Conservation (phyloP, 208 protist species). For the Crithidia thermophila region DNA sequence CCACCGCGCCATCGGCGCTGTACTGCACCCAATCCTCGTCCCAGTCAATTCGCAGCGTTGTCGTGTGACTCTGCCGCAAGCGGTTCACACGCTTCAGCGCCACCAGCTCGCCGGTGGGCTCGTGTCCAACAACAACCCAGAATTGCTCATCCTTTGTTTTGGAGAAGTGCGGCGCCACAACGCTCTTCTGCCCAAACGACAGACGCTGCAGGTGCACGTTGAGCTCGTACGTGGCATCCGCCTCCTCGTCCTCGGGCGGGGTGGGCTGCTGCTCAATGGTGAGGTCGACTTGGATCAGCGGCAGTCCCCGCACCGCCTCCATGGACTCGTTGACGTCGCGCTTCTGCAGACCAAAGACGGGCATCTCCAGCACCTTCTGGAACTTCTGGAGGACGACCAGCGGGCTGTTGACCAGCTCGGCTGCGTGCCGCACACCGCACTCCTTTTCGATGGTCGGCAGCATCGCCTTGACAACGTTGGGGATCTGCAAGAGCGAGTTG, state of each 20-base stretch:
- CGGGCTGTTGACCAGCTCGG: conserved; percentile 80
- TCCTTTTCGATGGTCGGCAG: conserved; percentile 52
- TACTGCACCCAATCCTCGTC: conserved; percentile 80
- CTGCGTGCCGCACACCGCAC: conserved; percentile 62
- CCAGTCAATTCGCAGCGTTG: conserved; percentile 84
- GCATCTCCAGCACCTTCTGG: conserved; percentile 53
- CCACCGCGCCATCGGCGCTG: conserved; percentile 33
- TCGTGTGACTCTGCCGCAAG: conserved; percentile 46
- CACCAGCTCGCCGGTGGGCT: conserved; percentile 87
- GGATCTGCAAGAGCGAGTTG: conserved; percentile 86
- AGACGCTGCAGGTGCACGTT: conserved; percentile 69
- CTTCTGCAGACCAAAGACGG: conserved; percentile 46
- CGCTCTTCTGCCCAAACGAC: conserved; percentile 49
- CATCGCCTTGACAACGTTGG: conserved; percentile 80
- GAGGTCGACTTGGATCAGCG: conserved; percentile 79
- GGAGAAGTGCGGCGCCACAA: conserved; percentile 86
- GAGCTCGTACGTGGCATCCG: conserved; percentile 52
- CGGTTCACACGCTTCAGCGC: conserved; percentile 92
- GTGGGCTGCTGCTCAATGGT: conserved; percentile 35
- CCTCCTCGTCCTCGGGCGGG: conserved; percentile 32
- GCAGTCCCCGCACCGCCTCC: conserved; percentile 72
- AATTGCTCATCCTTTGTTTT: conserved; percentile 94
- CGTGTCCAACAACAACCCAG: conserved; percentile 89
- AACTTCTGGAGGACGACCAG: conserved; percentile 44
- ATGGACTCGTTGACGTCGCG: conserved; percentile 71